Evolutionary conservation across 352 stramenopile genomes (phyloP).

Genomic region (Pythium pectinolyticum): DNA sequence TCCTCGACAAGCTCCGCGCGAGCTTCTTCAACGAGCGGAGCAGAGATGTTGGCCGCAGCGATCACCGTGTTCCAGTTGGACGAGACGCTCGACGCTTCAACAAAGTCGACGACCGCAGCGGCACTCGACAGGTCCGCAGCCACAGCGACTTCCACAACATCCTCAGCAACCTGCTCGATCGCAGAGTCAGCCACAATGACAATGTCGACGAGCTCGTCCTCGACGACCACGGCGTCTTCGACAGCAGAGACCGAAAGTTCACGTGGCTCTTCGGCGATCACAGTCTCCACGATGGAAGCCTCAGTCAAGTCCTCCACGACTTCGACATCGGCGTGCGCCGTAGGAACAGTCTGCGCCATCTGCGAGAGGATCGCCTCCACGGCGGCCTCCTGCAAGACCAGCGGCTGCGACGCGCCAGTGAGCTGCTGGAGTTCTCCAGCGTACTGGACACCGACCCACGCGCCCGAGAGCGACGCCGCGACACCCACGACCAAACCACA

Average conservation of each 20-base stretch:
- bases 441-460: conserved; percentile 25
- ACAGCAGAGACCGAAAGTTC: too few relatives aligned
- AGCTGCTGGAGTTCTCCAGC: conserved; percentile 1
- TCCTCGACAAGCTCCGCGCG: conserved; percentile 1
- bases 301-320: too few relatives aligned
- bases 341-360: neutral
- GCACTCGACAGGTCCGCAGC: neutral
- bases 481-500: conserved; percentile 14
- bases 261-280: too few relatives aligned
- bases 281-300: too few relatives aligned
- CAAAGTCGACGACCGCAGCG: neutral
- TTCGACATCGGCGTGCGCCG: too few relatives aligned
- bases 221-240: too few relatives aligned
- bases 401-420: neutral
- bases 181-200: neutral
- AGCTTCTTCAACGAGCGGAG: neutral
- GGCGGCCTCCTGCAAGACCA: neutral
- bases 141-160: neutral
- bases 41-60: neutral
- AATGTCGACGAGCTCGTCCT: neutral
- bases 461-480: conserved; percentile 20
- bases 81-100: neutral
- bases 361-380: neutral
- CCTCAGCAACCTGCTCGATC: neutral
- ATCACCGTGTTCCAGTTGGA: neutral